phyloP scores from a whole-genome alignment of 148 eudicot genomes.

The Rhododendron molle region DNA sequence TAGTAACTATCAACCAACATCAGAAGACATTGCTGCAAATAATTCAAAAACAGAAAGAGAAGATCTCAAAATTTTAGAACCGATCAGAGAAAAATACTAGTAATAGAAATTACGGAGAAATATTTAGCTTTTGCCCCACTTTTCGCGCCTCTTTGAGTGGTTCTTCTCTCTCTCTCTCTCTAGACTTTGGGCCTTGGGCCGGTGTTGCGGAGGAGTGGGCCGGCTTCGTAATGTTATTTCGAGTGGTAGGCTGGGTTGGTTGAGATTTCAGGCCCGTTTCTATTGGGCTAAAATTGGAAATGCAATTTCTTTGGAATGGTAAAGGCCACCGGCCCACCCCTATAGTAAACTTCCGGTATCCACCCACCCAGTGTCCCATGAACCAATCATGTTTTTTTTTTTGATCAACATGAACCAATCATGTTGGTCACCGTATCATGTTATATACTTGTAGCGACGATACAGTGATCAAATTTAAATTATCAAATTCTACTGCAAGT shows the following conservation, averaged over 20 bases:
- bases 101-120: not conserved
- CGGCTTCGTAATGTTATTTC: not conserved
- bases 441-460: too few species aligned
- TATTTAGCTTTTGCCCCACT: not conserved
- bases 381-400: too few species aligned
- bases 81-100: not conserved
- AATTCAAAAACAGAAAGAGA: not conserved
- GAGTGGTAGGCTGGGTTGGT: not conserved
- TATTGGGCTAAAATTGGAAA: not conserved
- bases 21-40: not conserved
- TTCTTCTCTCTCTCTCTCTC: not conserved
- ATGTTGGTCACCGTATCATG: too few species aligned
- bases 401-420: too few species aligned
- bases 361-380: too few species aligned
- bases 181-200: not conserved
- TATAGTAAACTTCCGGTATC: too few species aligned
- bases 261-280: not conserved
- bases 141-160: slow-evolving; percentile 1
- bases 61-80: not conserved
- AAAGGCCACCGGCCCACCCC: too few species aligned
- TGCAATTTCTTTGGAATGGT: too few species aligned
- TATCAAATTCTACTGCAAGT: too few species aligned
- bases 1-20: not conserved
- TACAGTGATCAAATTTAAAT: too few species aligned
- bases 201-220: not conserved